These are phyloP conservation scores for Podaxis mareebaensis DNA, from an alignment of 768 basidiomycete species.

Conservation along the genomic window DNA sequence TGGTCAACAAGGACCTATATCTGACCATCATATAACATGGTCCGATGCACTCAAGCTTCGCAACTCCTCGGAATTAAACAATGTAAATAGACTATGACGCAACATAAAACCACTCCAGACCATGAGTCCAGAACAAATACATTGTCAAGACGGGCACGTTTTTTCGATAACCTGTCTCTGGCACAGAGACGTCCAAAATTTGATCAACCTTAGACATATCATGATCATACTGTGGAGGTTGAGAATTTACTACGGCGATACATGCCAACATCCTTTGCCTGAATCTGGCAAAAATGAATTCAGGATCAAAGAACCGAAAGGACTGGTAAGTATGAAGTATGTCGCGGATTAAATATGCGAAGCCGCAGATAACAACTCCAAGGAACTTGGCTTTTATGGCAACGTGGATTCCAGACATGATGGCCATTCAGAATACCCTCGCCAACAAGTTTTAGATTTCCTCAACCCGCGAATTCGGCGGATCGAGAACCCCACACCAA, in stretches of 20 bases:
- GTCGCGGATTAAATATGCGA: not conserved
- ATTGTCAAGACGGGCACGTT: not conserved
- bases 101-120: not conserved
- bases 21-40: not conserved
- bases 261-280: not conserved
- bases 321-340: not conserved
- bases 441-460: not conserved
- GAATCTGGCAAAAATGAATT: not conserved
- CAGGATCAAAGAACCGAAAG: not conserved
- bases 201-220: not conserved
- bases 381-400: not conserved
- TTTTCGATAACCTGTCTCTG: not conserved
- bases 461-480: not conserved
- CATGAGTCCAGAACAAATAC: not conserved
- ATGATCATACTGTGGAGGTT: not conserved
- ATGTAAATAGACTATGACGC: slow-evolving; percentile 7
- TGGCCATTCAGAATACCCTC: not conserved
- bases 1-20: not conserved
- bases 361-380: not conserved
- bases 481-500: not conserved
- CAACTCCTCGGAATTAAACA: slow-evolving; percentile 8
- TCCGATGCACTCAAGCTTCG: not conserved
- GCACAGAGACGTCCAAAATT: not conserved
- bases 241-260: not conserved
- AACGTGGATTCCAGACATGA: no score